Evolutionary conservation across 148 eudicot genomes (phyloP).

Genomic region (Chenopodium formosanum): DNA sequence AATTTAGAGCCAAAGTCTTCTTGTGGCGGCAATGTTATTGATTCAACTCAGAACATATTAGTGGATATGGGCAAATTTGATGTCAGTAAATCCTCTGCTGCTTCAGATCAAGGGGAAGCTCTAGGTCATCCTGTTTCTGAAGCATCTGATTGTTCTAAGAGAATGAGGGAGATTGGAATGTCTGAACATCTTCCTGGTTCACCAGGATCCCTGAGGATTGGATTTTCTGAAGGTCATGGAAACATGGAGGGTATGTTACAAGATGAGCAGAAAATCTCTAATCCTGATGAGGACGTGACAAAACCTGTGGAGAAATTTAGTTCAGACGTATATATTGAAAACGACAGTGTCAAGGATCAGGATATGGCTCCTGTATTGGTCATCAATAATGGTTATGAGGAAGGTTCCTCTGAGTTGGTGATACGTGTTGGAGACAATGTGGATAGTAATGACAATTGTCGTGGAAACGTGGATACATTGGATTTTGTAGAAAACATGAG

Average conservation of each 20-base stretch:
- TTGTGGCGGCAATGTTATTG: slow-evolving; percentile 19
- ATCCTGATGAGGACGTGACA: slow-evolving; percentile 21
- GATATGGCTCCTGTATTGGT: slow-evolving; percentile 15
- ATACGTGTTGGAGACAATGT: slow-evolving; percentile 17
- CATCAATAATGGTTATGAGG: slow-evolving; percentile 24
- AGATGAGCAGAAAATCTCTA: slow-evolving; percentile 24
- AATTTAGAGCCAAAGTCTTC: slow-evolving; percentile 17
- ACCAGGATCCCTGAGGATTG: slow-evolving; percentile 18
- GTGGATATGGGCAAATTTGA: slow-evolving; percentile 22
- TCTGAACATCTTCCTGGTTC: slow-evolving; percentile 22
- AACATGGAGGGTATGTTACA: slow-evolving; percentile 21
- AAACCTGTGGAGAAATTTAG: slow-evolving; percentile 19
- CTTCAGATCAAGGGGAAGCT: slow-evolving; percentile 24
- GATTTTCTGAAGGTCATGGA: slow-evolving; percentile 23
- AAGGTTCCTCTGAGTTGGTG: slow-evolving; percentile 27
- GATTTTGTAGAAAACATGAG: slow-evolving; percentile 7
- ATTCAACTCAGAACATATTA: slow-evolving; percentile 14
- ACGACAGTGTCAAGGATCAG: slow-evolving; percentile 26
- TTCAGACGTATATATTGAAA: slow-evolving; percentile 19
- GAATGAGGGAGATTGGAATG: slow-evolving; percentile 25
- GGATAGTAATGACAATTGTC: not conserved
- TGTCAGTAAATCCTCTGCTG: slow-evolving; percentile 23
- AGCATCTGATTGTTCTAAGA: slow-evolving; percentile 18
- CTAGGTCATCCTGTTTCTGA: slow-evolving; percentile 24
- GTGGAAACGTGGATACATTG: slow-evolving; percentile 3